Base-by-base conservation (phyloP, 169 alveolate species). In the Plasmodium berghei region DNA sequence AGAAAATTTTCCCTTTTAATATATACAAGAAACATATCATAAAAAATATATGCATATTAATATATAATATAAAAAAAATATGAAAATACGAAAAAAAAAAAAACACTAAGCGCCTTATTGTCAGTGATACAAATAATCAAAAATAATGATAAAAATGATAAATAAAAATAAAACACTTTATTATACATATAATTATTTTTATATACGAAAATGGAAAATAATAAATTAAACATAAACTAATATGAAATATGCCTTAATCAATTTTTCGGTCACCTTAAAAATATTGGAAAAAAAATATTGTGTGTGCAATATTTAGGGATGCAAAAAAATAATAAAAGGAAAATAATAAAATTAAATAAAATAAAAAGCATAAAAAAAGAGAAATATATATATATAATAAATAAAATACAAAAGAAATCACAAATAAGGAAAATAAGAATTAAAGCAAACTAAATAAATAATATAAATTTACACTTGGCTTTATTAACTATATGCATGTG, bases 231-330 rank as follows among this genome's bases (percentile, higher is more conserved):
- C 5, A 28, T 28, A 28, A 28, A 28, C 1, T 34, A 34, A 34
- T 34, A 34, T 34, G 42, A 34, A 34, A 4, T 34, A 34, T 34
- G 42, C 42, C 42, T 34, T 34, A 20, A 20, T 42, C 48, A 49
- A 72, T 72, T 72, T 72, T 72, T 67, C 85, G 83, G 40, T 71
- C 24, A 64, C 69, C 52, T 54, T 20, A 59, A 54, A 59, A 34
- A 34, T 34, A 34, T 54, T 69, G 12, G 10, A 49, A 49, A 24
- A 14, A 54, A 24, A 18, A 10, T 10, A 26, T 49, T 26, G 22
- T 54, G 40, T 42, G 48, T 42, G 59, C 83, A 71, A 71, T 28
- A 0, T 52, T 59, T 46, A 9, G 6, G 28, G 4, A 62, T 24
- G 12, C 14, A 28, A 34, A 12, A 58, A 34, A 42, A 8, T 18